Percentiles rank a stretch among this genome's conserved stretches.
Conservation (phyloP, 179 eudicot genomes). For the Beta macrorhiza region DNA sequence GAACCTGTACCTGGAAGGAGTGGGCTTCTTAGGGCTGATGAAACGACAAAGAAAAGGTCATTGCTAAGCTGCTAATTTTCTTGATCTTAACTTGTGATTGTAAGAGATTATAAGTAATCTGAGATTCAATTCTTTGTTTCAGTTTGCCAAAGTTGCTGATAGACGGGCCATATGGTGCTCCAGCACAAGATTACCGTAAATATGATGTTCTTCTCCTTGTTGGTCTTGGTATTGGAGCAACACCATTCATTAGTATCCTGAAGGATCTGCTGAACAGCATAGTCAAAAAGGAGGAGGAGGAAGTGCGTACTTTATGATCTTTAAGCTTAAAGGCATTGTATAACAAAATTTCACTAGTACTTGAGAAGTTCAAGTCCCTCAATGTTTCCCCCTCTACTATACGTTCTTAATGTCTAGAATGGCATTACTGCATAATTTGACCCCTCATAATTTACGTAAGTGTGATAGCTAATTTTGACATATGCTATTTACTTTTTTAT, state of each 20-base stretch:
- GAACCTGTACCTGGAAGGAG: constrained; percentile 72
- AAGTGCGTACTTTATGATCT: constrained; percentile 43
- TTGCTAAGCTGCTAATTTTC: constrained; percentile 8
- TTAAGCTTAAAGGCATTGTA: neutral
- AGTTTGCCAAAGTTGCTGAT: constrained; percentile 89
- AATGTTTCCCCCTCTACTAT: neutral
- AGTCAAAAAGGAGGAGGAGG: constrained; percentile 78
- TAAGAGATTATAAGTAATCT: constrained; percentile 12
- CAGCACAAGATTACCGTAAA: constrained; percentile 90
- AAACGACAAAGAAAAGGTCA: constrained; percentile 71
- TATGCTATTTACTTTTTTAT: constrained; percentile 4
- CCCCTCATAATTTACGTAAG: neutral
- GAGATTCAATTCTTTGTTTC: constrained; percentile 26
- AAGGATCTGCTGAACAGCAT: constrained; percentile 89
- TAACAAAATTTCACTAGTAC: neutral
- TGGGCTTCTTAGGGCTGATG: constrained; percentile 94
- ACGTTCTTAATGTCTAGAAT: neutral
- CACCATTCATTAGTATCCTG: constrained; percentile 94
- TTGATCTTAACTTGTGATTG: neutral
- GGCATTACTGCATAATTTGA: neutral
- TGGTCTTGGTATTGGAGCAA: constrained; percentile 97
- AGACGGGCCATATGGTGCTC: constrained; percentile 99
- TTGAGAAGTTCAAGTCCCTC: neutral
- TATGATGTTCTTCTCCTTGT: constrained; percentile 91
- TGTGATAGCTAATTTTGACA: constrained; percentile 3